A percentile compares a stretch with the other conserved stretches of the same genome.
phyloP scores from a whole-genome alignment of 345 rosid genomes.

The Eucalyptus cladocalyx region DNA sequence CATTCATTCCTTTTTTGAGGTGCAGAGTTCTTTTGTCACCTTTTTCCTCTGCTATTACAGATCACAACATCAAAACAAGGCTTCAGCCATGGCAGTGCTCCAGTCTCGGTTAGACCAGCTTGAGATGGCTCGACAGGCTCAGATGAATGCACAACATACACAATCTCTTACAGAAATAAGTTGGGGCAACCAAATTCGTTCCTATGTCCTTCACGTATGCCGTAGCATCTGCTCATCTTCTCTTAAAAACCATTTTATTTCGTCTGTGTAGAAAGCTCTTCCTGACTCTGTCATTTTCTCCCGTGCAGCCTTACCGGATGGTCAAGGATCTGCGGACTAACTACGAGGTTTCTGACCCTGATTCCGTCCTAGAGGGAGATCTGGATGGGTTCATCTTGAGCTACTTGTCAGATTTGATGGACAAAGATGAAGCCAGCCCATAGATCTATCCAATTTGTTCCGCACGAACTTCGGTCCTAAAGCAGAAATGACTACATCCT shows the following conservation, averaged over 20 bases:
- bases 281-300: not conserved
- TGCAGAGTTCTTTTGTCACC: not conserved
- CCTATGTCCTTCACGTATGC: conserved; percentile 84
- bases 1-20: not conserved
- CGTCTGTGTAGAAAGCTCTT: not conserved
- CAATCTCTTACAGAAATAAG: conserved; percentile 84
- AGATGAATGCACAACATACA: conserved; percentile 83
- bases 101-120: conserved; percentile 91
- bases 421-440: conserved; percentile 25
- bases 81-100: conserved; percentile 91
- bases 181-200: conserved; percentile 94
- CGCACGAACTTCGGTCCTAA: not conserved
- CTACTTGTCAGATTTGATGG: conserved; percentile 66
- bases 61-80: conserved; percentile 89
- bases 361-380: conserved; percentile 84
- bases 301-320: conserved; percentile 74
- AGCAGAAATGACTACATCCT: not conserved
- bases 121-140: conserved; percentile 83
- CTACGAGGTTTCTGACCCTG: conserved; percentile 84
- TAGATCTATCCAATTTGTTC: not conserved
- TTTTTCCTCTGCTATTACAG: conserved; percentile 4
- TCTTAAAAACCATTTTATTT: not conserved
- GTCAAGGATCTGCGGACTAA: conserved; percentile 93
- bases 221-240: not conserved
- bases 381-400: conserved; percentile 76